phyloP scores from a whole-genome alignment of 2,329 filamentous ascomycete genomes.

The Gaeumannomyces tritici region DNA sequence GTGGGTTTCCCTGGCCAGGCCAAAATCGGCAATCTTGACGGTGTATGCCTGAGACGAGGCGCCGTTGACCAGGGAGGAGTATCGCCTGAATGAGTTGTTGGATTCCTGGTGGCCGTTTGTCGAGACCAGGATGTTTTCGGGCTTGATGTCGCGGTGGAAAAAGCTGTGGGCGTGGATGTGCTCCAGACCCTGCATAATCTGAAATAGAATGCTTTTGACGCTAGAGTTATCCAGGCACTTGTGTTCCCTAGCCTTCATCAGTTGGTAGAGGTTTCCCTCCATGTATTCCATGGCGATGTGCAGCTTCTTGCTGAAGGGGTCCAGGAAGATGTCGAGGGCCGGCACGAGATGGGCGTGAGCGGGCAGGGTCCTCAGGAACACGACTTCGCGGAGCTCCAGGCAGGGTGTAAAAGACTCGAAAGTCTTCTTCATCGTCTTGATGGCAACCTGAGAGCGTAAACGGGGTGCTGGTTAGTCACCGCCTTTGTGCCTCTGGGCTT shows the following conservation, averaged over 20 bases:
- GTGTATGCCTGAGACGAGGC: conserved; percentile 91
- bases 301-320: conserved; percentile 89
- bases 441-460: conserved; percentile 61
- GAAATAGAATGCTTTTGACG: conserved; percentile 95
- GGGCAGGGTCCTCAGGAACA: conserved; percentile 86
- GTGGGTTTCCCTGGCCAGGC: conserved; percentile 92
- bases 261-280: conserved; percentile 96
- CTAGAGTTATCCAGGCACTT: conserved; percentile 83
- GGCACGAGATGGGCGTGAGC: conserved; percentile 89
- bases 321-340: conserved; percentile 94
- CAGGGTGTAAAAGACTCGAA: conserved; percentile 90
- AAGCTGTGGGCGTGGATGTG: conserved; percentile 97
- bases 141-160: conserved; percentile 98
- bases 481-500: neutral
- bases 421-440: conserved; percentile 99
- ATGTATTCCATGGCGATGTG: conserved; percentile 99
- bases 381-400: conserved; percentile 89
- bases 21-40: conserved; percentile 98
- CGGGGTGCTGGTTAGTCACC: neutral
- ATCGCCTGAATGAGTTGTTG: conserved; percentile 78
- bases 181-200: conserved; percentile 92
- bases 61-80: conserved; percentile 86
- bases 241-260: conserved; percentile 98
- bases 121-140: conserved; percentile 95
- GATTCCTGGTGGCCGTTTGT: conserved; percentile 79